Percentiles rank a stretch among this genome's conserved stretches.
phyloP scores from a whole-genome alignment of 495 filamentous ascomycete genomes.

The Cudoniella acicularis region DNA sequence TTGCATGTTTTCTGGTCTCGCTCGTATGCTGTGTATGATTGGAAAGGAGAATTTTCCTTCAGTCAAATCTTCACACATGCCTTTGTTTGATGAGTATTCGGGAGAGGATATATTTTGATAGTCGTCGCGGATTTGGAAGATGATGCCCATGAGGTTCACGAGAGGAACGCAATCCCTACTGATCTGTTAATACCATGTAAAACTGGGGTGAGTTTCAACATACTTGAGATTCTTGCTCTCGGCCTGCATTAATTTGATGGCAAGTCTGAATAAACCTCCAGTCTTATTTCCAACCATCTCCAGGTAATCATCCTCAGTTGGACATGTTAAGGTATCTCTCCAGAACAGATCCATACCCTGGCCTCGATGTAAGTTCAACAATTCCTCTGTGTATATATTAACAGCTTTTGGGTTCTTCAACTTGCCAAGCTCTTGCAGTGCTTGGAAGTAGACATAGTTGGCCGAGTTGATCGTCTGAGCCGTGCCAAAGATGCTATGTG shows the following conservation, averaged over 20 bases:
- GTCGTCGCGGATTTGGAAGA: constrained; percentile 97
- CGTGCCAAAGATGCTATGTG: constrained; percentile 90
- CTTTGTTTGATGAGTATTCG: constrained; percentile 84
- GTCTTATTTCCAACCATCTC: constrained; percentile 99
- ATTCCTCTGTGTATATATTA: constrained; percentile 80
- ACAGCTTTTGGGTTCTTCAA: constrained; percentile 69
- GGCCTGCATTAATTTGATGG: constrained; percentile 94
- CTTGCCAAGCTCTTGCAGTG: constrained; percentile 75
- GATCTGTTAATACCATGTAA: constrained; percentile 9
- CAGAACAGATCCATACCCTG: constrained; percentile 98
- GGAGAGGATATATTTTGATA: constrained; percentile 78
- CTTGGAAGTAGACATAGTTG: constrained; percentile 95
- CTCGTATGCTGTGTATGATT: constrained; percentile 90
- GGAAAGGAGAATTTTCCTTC: constrained; percentile 99
- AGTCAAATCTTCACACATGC: constrained; percentile 92
- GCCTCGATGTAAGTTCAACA: constrained; percentile 90
- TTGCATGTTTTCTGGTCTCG: constrained; percentile 72
- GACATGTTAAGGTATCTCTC: constrained; percentile 90
- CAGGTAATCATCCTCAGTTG: constrained; percentile 92
- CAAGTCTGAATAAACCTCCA: constrained; percentile 89
- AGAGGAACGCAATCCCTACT: constrained; percentile 72
- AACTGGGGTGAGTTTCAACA: constrained; percentile 9
- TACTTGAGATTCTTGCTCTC: constrained; percentile 62
- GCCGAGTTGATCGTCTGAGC: constrained; percentile 96
- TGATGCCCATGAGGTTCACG: constrained; percentile 84